Evolutionary conservation across 2,329 filamentous ascomycete species (phyloP).

Genomic region (Hansfordia pulvinata): DNA sequence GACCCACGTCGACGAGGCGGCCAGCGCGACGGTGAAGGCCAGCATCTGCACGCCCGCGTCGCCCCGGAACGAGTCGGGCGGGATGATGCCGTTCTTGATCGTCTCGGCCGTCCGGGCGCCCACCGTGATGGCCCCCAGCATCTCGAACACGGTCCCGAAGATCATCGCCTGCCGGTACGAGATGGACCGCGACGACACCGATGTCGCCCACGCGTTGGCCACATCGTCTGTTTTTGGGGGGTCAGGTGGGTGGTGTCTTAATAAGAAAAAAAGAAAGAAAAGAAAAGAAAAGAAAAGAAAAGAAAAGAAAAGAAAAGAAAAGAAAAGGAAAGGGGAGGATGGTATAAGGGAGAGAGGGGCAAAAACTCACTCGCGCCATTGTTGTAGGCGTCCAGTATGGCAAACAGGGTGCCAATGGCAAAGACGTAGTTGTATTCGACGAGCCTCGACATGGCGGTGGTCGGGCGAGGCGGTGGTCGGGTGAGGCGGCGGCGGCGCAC

Average conservation of each 20-base stretch:
- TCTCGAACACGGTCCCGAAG: slow-evolving; percentile 52
- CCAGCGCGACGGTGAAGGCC: slow-evolving; percentile 50
- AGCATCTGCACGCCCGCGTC: slow-evolving; percentile 56
- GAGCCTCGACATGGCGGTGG: slow-evolving; percentile 36
- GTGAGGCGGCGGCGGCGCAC: no score
- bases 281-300: background rate
- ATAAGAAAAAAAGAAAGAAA: slow-evolving; percentile 5
- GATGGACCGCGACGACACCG: slow-evolving; percentile 66
- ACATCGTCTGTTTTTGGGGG: slow-evolving; percentile 75
- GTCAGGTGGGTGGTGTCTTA: slow-evolving; percentile 1
- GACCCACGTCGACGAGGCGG: slow-evolving; percentile 57
- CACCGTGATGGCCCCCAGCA: slow-evolving; percentile 52
- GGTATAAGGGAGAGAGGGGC: background rate
- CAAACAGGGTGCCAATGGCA: slow-evolving; percentile 63
- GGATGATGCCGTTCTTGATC: slow-evolving; percentile 69
- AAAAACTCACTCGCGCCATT: slow-evolving; percentile 57
- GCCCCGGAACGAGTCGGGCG: slow-evolving; percentile 38
- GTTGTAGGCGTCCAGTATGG: slow-evolving; percentile 65
- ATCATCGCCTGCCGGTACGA: slow-evolving; percentile 57
- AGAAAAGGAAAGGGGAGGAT: slow-evolving; percentile 1
- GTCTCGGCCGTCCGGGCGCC: slow-evolving; percentile 60
- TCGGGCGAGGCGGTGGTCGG: background rate
- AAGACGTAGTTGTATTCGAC: slow-evolving; percentile 58
- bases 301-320: slow-evolving; percentile 4
- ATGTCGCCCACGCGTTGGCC: slow-evolving; percentile 72